Evolutionary conservation across 164 flowering plant genomes (phyloP), one percentile per base, ranked within the genome.

Genomic region (Vitis cinerea): DNA sequence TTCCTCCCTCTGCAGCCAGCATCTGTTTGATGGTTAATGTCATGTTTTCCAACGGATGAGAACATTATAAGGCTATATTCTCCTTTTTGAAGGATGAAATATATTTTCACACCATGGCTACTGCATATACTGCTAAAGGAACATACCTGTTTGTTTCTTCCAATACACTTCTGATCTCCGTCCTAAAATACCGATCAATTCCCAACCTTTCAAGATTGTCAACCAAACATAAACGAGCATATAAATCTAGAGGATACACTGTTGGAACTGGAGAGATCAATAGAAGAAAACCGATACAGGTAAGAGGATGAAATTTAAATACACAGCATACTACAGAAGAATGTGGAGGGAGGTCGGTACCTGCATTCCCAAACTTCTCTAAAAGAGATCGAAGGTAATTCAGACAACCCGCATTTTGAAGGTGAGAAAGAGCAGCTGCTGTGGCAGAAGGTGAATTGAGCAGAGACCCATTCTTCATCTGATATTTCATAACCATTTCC

Each of bases 401-500:
- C 17, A 86, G 85, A 79, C 94, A 89, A 23, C 76, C 84, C 50
- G 74, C 37, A 78, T 91, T 80, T 2, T 73, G 81, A 65, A 77
- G 66, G 64, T 83, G 81, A 56, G 50, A 72, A 59, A 85, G 63
- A 77, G 90, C 90, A 75, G 97, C 93, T 51, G 99, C 97, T 66
- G 98, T 88, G 17, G 95, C 73, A 15, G 98, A 85, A 29, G 98
- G 99, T 64, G 97, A 95, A 83, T 91, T 89, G 70, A 93, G 89
- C 44, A 95, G 75, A 1, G 99, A 95, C 4, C 97, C 99, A 68
- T 95, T 93, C 71, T 84, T 90, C 75, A 89, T 84, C 80, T 95
- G 94, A 79, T 82, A 87, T 65, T 82, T 86, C 91, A 88, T 86
- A 31, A 86, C 78, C 79, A 72, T 83, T 61, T 81, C 77, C 93